Conservation (phyloP, 768 basidiomycete species). For the Daedaleopsis nitida region DNA sequence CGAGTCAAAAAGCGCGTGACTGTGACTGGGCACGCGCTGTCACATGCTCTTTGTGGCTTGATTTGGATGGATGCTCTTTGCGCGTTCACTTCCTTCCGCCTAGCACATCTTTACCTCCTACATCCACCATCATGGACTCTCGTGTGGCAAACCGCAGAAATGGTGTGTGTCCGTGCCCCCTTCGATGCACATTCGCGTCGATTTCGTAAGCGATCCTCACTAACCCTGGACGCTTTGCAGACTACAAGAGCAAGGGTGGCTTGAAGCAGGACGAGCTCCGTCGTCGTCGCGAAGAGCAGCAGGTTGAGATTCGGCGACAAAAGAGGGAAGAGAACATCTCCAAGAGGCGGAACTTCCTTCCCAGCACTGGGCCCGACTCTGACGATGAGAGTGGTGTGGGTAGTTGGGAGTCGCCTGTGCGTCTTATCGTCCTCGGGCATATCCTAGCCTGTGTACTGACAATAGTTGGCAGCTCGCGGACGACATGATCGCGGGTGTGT, state of each 20-base stretch:
- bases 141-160: constrained; percentile 77
- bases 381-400: constrained; percentile 83
- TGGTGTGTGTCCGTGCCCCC: constrained; percentile 43
- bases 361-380: constrained; percentile 74
- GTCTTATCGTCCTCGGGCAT: constrained; percentile 30
- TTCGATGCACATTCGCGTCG: neutral
- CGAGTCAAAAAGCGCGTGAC: constrained; percentile 21
- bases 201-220: constrained; percentile 11
- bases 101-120: constrained; percentile 22
- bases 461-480: constrained; percentile 57
- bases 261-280: constrained; percentile 92
- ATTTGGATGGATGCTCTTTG: constrained; percentile 20
- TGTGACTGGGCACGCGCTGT: constrained; percentile 23
- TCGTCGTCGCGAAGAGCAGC: constrained; percentile 95
- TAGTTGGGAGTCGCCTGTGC: constrained; percentile 78
- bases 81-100: constrained; percentile 24
- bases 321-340: constrained; percentile 99
- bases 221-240: constrained; percentile 51
- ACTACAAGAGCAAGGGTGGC: constrained; percentile 89
- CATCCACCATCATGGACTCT: constrained; percentile 42
- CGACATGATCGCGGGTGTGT: constrained; percentile 92
- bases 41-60: constrained; percentile 22
- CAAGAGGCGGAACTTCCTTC: constrained; percentile 93
- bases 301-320: constrained; percentile 97
- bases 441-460: constrained; percentile 16